Base-by-base conservation (phyloP, 2,329 filamentous ascomycete genomes). In the Aureobasidium sp. region DNA sequence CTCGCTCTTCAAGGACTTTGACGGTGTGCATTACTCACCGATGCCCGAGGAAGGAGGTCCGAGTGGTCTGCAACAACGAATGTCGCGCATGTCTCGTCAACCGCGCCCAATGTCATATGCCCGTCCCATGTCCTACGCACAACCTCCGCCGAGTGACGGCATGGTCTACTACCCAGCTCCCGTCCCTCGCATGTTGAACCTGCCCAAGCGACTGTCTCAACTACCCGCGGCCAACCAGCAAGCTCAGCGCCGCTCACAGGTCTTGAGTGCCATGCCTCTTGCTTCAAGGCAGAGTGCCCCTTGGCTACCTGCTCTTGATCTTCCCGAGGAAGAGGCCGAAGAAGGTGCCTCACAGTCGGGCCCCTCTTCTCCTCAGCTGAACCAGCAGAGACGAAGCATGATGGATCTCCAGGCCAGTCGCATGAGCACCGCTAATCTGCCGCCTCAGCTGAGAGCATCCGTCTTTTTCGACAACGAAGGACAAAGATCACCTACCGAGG, bases 161-260 rank as follows among this genome's bases (percentile, higher is more conserved):
- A 96, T 97, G 90, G 85, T 96, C 11, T 97, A 88, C 75, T 99
- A 99, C 73, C 94, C 94, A 15, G 94, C 94, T 3, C 92, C 91
- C 1, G 94, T 99, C 2, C 94, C 94, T 3, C 87, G 89, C 65
- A 92, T 96, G 87, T 82, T 99, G 62, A 97, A 96, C 69, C 78
- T 99, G 14, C 94, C 94, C 0, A 91, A 91, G 48, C 89, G 91
- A 68, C 78, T 97, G 56, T 96, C 92, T 0, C 89, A 87, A 68
- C 82, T 86, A 58, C 85, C 88, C 9, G 83, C 87, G 59, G 77
- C 83, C 2, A 76, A 80, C 11, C 81, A 86, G 5, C 82, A 86
- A 61, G 87, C 91, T 62, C 83, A 86, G 67, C 84, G 90, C 60
- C 85, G 88, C 25, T 89, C 90, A 1, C 87, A 94, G 68, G 77